Evolutionary conservation across 257 asterid species (phyloP), one percentile per base, ranked within the genome.

Genomic region (Solanum pennellii): DNA sequence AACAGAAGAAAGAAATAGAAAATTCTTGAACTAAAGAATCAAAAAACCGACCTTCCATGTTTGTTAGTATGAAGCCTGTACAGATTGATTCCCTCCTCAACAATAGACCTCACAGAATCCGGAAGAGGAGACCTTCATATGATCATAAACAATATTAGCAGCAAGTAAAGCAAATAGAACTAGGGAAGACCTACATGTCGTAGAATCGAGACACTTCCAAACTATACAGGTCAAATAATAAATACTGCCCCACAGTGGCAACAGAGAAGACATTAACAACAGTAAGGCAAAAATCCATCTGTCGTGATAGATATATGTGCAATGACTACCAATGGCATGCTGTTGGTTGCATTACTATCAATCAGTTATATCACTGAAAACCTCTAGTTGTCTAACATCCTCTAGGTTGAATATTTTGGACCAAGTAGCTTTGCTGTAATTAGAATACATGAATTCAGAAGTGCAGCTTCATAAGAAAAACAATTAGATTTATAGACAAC

Each of bases 71-170:
- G 99, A 85, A 94, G 98, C 87, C 92, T 90, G 94, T 92, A 95
- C 31, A 97, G 91, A 88, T 88, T 89, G 84, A 97, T 89, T 85
- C 98, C 99, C 91, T 97, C 99, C 92, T 95, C 96, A 89, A 97
- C 76, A 88, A 86, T 89, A 91, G 97, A 93, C 83, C 87, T 92
- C 91, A 97, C 93, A 77, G 89, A 60, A 86, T 93, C 97, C 85
- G 97, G 98, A 86, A 97, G 88, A 86, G 98, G 96, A 75, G 97
- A 86, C 91, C 99, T 97, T 88, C 93, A 91, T 83, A 89, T 82
- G 89, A 87, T 89, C 80, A 18, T 29, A 82, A 82, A 82, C 85
- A 82, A 49, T 31, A 29, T 82, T 69, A 82, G 8, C 20, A 82
- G 29, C 69, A 18, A 82, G 44, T 29, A 29, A 18, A 47, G 29